Evolutionary conservation across 1,284 basidiomycete genomes (phyloP).

Genomic region (Ustilago trichophora): DNA sequence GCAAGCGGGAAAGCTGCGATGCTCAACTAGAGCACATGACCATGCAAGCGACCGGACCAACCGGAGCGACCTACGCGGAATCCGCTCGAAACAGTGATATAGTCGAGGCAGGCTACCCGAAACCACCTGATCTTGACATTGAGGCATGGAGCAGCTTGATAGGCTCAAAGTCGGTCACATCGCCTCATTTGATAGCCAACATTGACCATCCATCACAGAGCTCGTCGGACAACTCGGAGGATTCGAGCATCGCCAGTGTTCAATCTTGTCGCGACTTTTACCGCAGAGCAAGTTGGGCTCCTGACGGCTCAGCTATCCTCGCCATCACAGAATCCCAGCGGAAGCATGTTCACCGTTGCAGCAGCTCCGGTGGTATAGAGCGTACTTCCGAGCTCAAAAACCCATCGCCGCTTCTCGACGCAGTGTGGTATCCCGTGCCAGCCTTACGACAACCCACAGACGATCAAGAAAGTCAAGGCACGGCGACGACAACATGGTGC

Average conservation of each 20-base stretch:
- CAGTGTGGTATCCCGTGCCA: slow-evolving; percentile 52
- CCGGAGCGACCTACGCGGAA: too few relatives aligned
- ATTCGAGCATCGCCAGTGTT: background rate
- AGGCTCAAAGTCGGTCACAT: background rate
- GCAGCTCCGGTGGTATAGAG: too few relatives aligned
- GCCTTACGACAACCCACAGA: slow-evolving; percentile 4
- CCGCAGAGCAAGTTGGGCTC: slow-evolving; percentile 42
- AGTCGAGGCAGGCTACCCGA: slow-evolving; percentile 14
- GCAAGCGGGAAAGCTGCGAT: background rate
- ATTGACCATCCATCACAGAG: slow-evolving; percentile 1
- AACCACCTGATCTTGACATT: slow-evolving; percentile 23
- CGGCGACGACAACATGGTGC: slow-evolving; percentile 39
- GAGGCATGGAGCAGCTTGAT: slow-evolving; percentile 3
- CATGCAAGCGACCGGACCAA: slow-evolving; percentile 7
- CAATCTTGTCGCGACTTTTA: slow-evolving; percentile 20
- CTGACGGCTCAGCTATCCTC: slow-evolving; percentile 45
- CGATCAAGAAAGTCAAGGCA: too few relatives aligned
- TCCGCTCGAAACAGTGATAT: background rate
- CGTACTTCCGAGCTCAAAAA: background rate
- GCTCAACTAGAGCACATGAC: background rate
- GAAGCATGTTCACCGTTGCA: too few relatives aligned
- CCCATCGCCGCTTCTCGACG: slow-evolving; percentile 50
- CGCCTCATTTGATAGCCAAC: background rate
- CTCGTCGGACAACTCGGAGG: too few relatives aligned
- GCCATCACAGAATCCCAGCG: slow-evolving; percentile 49